Evolutionary conservation across 805 yeast genomes (phyloP).

Genomic region (Hanseniaspora singularis): DNA sequence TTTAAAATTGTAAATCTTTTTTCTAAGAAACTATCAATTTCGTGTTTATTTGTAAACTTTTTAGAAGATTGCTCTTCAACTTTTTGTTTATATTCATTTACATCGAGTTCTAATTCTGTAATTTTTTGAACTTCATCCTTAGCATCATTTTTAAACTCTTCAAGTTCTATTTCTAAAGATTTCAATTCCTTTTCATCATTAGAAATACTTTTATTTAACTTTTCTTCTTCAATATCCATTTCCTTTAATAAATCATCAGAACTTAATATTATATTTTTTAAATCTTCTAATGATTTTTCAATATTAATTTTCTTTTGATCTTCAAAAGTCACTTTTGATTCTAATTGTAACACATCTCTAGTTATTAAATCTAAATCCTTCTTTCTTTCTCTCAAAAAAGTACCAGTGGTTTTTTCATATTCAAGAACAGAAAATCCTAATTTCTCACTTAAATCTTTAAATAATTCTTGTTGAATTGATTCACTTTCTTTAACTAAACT

Average conservation of each 20-base stretch:
- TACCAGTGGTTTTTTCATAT: conserved; percentile 60
- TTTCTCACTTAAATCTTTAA: conserved; percentile 41
- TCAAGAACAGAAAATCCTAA: conserved; percentile 50
- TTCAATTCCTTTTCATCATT: conserved; percentile 34
- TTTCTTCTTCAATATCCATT: conserved; percentile 21
- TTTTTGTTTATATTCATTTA: conserved; percentile 29
- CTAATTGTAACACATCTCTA: conserved; percentile 48
- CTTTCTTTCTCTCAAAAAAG: conserved; percentile 41
- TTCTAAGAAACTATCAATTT: conserved; percentile 39
- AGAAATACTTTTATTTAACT: conserved; percentile 27
- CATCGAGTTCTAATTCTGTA: conserved; percentile 40
- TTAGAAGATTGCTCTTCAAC: conserved; percentile 28
- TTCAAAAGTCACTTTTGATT: conserved; percentile 56
- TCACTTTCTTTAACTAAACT: conserved; percentile 26
- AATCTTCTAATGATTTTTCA: conserved; percentile 27
- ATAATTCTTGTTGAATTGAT: conserved; percentile 36
- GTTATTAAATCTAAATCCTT: conserved; percentile 51
- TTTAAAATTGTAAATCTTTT: conserved; percentile 51
- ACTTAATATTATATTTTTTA: conserved; percentile 29
- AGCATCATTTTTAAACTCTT: conserved; percentile 19
- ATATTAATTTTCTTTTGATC: conserved; percentile 46
- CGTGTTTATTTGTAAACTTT: conserved; percentile 38
- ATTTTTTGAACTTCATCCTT: conserved; percentile 24
- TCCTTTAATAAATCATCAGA: conserved; percentile 35
- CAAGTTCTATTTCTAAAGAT: conserved; percentile 20